These are phyloP conservation scores for Amesomyces nigricolor DNA, from an alignment of 2,329 filamentous ascomycete species.

Conservation along the genomic window DNA sequence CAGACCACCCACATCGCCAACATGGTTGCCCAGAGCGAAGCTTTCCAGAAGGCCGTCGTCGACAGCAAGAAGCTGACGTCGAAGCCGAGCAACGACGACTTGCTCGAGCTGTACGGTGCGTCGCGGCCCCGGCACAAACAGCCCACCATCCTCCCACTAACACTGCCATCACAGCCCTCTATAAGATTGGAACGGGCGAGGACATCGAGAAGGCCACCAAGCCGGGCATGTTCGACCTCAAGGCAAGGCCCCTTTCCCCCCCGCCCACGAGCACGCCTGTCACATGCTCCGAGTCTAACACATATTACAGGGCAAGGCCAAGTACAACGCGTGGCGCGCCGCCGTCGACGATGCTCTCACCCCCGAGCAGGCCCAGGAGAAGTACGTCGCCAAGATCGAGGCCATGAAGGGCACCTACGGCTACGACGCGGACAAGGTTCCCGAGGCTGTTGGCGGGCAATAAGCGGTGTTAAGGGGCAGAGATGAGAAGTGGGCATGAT, in stretches of 20 bases:
- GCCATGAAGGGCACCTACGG: slow-evolving; percentile 64
- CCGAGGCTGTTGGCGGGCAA: slow-evolving; percentile 47
- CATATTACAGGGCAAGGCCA: slow-evolving; percentile 63
- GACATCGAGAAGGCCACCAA: slow-evolving; percentile 50
- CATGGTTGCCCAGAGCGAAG: slow-evolving; percentile 41
- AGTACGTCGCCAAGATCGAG: slow-evolving; percentile 70
- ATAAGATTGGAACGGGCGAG: slow-evolving; percentile 53
- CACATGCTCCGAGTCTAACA: background rate
- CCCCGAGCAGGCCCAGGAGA: slow-evolving; percentile 63
- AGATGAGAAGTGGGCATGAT: background rate
- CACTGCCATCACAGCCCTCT: slow-evolving; percentile 41
- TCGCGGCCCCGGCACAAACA: background rate
- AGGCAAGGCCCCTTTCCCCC: slow-evolving; percentile 40
- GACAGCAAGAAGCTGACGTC: slow-evolving; percentile 63
- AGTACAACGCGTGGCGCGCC: slow-evolving; percentile 72
- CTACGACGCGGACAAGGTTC: slow-evolving; percentile 58
- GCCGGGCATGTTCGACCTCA: slow-evolving; percentile 66
- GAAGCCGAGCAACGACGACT: slow-evolving; percentile 59
- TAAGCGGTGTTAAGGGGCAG: slow-evolving; percentile 3
- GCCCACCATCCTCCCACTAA: background rate
- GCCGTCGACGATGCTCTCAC: slow-evolving; percentile 58
- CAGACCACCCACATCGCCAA: slow-evolving; percentile 13
- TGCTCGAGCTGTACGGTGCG: slow-evolving; percentile 59
- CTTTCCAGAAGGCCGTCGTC: slow-evolving; percentile 51
- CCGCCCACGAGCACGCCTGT: background rate